Evolutionary conservation across 2,329 filamentous ascomycete genomes (phyloP).

Genomic region (Plenodomus tracheiphilus): DNA sequence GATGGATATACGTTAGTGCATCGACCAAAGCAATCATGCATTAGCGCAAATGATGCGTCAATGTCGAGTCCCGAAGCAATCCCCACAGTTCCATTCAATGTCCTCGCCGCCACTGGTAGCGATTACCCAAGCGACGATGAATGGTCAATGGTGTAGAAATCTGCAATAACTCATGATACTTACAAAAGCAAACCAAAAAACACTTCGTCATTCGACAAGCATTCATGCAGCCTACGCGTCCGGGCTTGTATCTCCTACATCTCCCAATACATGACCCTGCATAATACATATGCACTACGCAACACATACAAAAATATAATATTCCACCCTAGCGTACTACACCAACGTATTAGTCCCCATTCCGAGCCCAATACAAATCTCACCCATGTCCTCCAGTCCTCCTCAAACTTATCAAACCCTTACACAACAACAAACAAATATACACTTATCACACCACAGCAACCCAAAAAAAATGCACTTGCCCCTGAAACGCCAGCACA

Average conservation of each 20-base stretch:
- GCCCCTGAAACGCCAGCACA: background rate
- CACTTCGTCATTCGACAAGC: background rate
- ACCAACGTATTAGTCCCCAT: background rate
- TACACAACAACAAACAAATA: background rate
- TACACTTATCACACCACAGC: background rate
- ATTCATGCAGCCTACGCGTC: background rate
- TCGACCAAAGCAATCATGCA: constrained; percentile 10
- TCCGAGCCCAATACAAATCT: background rate
- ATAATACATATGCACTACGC: background rate
- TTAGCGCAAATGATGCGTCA: constrained; percentile 1
- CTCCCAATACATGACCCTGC: no score
- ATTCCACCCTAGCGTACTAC: background rate
- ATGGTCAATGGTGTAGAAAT: constrained; percentile 8
- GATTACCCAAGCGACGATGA: constrained; percentile 17
- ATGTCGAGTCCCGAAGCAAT: constrained; percentile 18
- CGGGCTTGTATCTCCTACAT: no score
- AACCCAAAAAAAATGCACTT: background rate
- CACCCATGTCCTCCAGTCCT: no score
- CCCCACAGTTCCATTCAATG: constrained; percentile 4
- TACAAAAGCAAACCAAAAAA: background rate
- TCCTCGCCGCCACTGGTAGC: constrained; percentile 10
- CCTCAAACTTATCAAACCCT: no score
- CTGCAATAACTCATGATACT: background rate
- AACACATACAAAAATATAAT: background rate
- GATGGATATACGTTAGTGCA: constrained; percentile 28